Percentiles rank a stretch among this genome's conserved stretches.
Evolutionary conservation across 139 green algal species (phyloP).

Genomic region (Volvox africanus): DNA sequence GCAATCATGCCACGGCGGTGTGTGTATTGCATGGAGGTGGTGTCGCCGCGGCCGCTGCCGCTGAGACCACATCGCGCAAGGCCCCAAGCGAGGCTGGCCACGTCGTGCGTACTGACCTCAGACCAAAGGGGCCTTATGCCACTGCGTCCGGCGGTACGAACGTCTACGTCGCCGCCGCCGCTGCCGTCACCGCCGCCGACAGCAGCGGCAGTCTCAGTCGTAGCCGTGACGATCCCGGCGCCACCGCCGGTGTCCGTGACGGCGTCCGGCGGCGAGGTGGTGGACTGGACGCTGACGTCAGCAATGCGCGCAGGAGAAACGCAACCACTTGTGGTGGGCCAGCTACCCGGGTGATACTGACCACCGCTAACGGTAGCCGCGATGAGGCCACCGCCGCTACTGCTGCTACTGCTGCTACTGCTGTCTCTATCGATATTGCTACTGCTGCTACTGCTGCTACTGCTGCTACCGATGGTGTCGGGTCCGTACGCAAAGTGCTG

Average conservation of each 20-base stretch:
- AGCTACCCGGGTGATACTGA: background rate
- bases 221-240: background rate
- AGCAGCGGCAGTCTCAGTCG: background rate
- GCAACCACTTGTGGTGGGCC: background rate
- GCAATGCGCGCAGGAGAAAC: background rate
- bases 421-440: background rate
- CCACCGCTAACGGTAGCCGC: too few relatives aligned
- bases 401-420: too few relatives aligned
- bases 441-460: background rate
- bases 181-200: background rate
- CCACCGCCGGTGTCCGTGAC: background rate
- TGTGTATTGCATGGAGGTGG: background rate
- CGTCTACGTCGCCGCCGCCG: background rate
- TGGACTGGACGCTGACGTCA: background rate
- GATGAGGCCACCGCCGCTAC: too few relatives aligned
- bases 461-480: background rate
- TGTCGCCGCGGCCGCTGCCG: background rate
- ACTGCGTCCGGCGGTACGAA: background rate
- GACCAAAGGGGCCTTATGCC: background rate
- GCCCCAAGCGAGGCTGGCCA: constrained; percentile 29
- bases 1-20: background rate
- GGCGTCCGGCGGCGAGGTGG: background rate
- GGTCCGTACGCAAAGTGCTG: background rate
- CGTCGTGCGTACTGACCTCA: background rate
- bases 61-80: background rate